Conservation (phyloP, 106 monocot species). For the Ottelia alismoides region DNA sequence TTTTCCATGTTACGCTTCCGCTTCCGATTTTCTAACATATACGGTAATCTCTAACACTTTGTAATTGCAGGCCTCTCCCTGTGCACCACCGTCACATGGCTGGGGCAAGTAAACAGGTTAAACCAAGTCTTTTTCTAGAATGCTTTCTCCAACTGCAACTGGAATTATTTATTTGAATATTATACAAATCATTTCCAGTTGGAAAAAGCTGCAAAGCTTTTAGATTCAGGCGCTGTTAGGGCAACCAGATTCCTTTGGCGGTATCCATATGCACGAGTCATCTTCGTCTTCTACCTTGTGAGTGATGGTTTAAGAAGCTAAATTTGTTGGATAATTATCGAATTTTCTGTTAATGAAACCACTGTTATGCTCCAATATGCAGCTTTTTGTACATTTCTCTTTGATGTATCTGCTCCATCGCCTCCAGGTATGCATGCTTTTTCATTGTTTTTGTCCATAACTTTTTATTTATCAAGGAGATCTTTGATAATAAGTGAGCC, state of each 20-base stretch:
- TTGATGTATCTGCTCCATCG: conserved; percentile 93
- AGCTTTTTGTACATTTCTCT: conserved; percentile 97
- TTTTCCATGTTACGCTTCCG: too few relatives aligned
- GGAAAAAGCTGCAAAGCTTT: conserved; percentile 81
- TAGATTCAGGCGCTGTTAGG: conserved; percentile 91
- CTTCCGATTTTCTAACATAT: too few relatives aligned
- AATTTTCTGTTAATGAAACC: too few relatives aligned
- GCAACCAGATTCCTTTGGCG: conserved; percentile 96
- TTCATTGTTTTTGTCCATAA: too few relatives aligned
- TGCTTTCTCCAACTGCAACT: background rate
- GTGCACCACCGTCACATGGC: conserved; percentile 84
- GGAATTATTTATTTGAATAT: background rate
- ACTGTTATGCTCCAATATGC: too few relatives aligned
- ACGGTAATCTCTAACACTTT: too few relatives aligned
- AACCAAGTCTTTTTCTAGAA: background rate
- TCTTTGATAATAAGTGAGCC: too few relatives aligned
- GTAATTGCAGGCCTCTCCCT: conserved; percentile 67
- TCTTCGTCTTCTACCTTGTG: conserved; percentile 87
- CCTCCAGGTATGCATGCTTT: too few relatives aligned
- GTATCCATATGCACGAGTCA: conserved; percentile 75
- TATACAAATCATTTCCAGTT: conserved; percentile 29
- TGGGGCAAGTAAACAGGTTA: conserved; percentile 72
- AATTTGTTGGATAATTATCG: too few relatives aligned
- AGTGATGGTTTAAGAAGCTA: too few relatives aligned
- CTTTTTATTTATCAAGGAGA: too few relatives aligned